Evolutionary conservation across 495 filamentous ascomycete species (phyloP), one percentile per base, ranked within the genome.

Genomic region (Lichina pygmaea): DNA sequence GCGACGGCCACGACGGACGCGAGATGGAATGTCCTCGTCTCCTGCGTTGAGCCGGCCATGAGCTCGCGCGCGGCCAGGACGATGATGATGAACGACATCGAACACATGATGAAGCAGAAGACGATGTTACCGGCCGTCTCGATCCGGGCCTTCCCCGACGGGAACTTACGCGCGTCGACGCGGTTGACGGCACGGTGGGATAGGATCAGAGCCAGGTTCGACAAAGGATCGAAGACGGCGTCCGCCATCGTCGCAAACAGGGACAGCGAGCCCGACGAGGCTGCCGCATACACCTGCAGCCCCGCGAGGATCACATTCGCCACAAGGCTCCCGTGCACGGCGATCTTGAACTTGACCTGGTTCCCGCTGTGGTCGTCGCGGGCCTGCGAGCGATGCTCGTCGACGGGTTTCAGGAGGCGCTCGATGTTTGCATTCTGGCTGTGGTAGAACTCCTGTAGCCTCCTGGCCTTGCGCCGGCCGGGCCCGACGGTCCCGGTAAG

Each of bases 241-340:
- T 97, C 89, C 34, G 86, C 89, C 81, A 93, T 93, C 44, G 91
- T 97, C 7, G 89, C 93, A 66, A 95, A 93, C 43, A 97, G 73
- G 6, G 86, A 94, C 37, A 95, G 69, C 6, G 84, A 93, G 16
- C 76, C 73, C 2, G 84, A 92, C 0, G 81, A 75, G 33, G 78
- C 69, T 44, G 89, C 89, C 33, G 74, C 89, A 61, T 93, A 97
- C 37, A 94, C 61, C 53, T 97, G 89, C 5, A 97, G 64, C 7
- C 68, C 60, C 7, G 83, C 71, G 4, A 97, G 67, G 34, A 79
- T 44, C 33, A 93, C 55, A 55, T 95, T 97, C 41, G 85, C 89
- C 4, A 63, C 68, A 52, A 95, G 83, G 42, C 78, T 85, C n/a
- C 82, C 91, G 51, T 77, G 75, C 12, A 95, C 78, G 11, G 89